Evolutionary conservation across 1,139 yeast species (phyloP).

Genomic region (Schwanniomyces etchellsii): DNA sequence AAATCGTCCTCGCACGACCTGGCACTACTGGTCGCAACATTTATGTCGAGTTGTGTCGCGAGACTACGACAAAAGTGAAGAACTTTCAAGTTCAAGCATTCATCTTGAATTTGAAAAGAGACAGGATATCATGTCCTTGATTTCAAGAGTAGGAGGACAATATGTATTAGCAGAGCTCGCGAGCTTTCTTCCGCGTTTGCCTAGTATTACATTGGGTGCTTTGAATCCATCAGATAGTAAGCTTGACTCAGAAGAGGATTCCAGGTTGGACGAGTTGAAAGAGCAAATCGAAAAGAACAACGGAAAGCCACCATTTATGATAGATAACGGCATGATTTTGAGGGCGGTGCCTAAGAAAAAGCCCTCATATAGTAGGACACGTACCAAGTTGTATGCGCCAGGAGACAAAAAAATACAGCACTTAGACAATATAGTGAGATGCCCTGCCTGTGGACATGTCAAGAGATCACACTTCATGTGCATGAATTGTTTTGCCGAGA

Average conservation of each 20-base stretch:
- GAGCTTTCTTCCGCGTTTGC: constrained; percentile 19
- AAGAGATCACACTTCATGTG: constrained; percentile 88
- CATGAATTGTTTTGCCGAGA: constrained; percentile 86
- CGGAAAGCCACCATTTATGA: constrained; percentile 29
- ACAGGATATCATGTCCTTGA: background rate
- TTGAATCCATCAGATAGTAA: constrained; percentile 2
- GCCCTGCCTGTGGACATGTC: constrained; percentile 93
- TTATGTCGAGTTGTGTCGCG: background rate
- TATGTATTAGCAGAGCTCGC: constrained; percentile 9
- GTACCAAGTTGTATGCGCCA: constrained; percentile 78
- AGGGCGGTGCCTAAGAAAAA: constrained; percentile 93
- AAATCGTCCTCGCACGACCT: background rate
- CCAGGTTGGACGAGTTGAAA: constrained; percentile 25
- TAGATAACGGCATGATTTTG: constrained; percentile 59
- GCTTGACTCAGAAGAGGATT: constrained; percentile 9
- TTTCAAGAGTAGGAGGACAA: background rate
- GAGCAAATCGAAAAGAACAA: constrained; percentile 22
- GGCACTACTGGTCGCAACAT: background rate
- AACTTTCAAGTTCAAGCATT: too few relatives aligned
- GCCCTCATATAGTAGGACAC: constrained; percentile 77
- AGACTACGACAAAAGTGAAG: too few relatives aligned
- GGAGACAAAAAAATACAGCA: constrained; percentile 77
- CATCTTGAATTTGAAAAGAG: too few relatives aligned
- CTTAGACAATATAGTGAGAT: constrained; percentile 71
- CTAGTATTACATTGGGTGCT: constrained; percentile 12